These are phyloP conservation scores for Alisma plantagoaquatica DNA, from an alignment of 106 monocot species.

Conservation along the genomic window DNA sequence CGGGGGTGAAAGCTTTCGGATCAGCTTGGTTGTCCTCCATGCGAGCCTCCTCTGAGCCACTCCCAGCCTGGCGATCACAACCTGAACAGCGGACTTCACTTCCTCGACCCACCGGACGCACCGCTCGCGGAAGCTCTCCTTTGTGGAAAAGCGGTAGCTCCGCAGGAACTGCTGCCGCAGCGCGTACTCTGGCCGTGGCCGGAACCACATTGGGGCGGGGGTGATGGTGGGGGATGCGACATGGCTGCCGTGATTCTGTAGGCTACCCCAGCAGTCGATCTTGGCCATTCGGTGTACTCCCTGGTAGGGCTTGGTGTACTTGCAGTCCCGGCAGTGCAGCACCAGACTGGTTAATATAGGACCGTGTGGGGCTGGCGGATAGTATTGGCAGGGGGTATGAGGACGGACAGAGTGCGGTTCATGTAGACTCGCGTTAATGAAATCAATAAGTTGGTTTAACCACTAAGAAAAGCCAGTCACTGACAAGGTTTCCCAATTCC, in stretches of 20 bases:
- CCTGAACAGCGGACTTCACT: background rate
- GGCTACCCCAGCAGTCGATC: background rate
- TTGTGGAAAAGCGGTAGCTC: slow-evolving; percentile 17
- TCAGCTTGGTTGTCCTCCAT: background rate
- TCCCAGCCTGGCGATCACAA: background rate
- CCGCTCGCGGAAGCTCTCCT: slow-evolving; percentile 14
- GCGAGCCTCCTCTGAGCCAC: background rate
- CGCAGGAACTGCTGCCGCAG: slow-evolving; percentile 12
- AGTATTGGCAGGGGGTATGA: background rate
- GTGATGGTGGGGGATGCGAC: background rate
- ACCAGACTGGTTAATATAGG: background rate
- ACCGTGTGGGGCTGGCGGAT: background rate
- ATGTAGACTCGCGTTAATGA: background rate
- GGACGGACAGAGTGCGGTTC: background rate
- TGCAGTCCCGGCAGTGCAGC: background rate
- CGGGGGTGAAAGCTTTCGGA: background rate
- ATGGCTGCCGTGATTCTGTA: too few species aligned
- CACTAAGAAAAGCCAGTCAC: background rate
- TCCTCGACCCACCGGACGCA: slow-evolving; percentile 11
- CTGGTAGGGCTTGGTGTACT: background rate
- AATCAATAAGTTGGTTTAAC: background rate
- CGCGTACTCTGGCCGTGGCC: slow-evolving; percentile 1
- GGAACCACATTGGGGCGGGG: background rate
- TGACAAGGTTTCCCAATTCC: too few species aligned
- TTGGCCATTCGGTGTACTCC: background rate